Percentiles rank a stretch among this genome's conserved stretches.
Conservation (phyloP, 2,329 filamentous ascomycete genomes). For the Phoma herbarum region DNA sequence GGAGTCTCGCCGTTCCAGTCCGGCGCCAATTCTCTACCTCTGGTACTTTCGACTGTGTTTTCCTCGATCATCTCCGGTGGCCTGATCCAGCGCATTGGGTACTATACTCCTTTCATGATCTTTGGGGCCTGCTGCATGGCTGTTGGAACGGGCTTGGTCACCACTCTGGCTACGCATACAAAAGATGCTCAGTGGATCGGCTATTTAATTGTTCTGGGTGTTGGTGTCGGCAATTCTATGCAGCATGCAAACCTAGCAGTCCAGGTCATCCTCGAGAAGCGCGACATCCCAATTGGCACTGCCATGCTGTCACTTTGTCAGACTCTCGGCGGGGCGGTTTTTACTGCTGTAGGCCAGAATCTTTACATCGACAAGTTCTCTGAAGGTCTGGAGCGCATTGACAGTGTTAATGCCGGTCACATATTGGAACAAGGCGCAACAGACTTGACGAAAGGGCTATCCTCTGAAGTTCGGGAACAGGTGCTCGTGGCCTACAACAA, state of each 20-base stretch:
- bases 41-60: conserved; percentile 56
- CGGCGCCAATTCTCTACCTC: conserved; percentile 56
- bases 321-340: conserved; percentile 57
- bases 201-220: conserved; percentile 41
- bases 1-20: conserved; percentile 54
- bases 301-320: conserved; percentile 57
- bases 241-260: conserved; percentile 56
- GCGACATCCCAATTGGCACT: conserved; percentile 55
- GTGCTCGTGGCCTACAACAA: conserved; percentile 44
- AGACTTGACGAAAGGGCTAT: conserved; percentile 57
- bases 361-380: conserved; percentile 57
- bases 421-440: conserved; percentile 62
- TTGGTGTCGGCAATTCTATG: conserved; percentile 56
- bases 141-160: conserved; percentile 56
- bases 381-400: conserved; percentile 43
- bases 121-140: conserved; percentile 52
- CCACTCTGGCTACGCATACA: conserved; percentile 51
- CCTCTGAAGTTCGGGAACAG: conserved; percentile 19
- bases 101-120: conserved; percentile 60
- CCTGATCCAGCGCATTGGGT: conserved; percentile 53
- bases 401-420: conserved; percentile 50
- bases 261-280: conserved; percentile 52
- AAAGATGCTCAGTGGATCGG: conserved; percentile 44
- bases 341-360: conserved; percentile 58
- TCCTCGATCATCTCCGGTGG: conserved; percentile 52